Evolutionary conservation across 352 stramenopile genomes (phyloP).

Genomic region (Globisporangium ultimum): DNA sequence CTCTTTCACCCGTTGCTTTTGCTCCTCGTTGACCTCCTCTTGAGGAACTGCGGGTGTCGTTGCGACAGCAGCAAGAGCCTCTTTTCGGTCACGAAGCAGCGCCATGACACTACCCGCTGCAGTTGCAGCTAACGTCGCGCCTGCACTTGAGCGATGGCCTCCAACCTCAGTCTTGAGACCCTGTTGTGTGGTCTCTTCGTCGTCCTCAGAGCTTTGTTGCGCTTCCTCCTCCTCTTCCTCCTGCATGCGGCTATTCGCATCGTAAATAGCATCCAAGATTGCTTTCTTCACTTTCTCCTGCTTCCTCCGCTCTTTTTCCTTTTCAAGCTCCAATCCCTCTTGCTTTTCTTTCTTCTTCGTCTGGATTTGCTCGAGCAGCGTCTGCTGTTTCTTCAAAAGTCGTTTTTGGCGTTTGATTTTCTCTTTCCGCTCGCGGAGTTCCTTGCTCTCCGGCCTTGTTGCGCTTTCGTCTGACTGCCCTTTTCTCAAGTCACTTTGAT

Average conservation of each 20-base stretch:
- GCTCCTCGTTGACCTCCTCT: conserved; percentile 22
- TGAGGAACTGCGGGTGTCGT: neutral
- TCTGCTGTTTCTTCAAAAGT: conserved; percentile 60
- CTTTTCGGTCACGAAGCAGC: conserved; percentile 10
- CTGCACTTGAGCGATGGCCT: conserved; percentile 1
- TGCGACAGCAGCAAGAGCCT: too few relatives aligned
- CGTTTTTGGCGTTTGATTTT: conserved; percentile 40
- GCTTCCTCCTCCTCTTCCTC: conserved; percentile 23
- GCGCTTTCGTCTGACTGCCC: conserved; percentile 8
- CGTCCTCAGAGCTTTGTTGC: conserved; percentile 1
- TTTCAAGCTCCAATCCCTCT: conserved; percentile 44
- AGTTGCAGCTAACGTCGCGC: neutral
- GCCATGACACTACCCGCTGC: neutral
- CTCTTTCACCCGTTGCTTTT: conserved; percentile 42
- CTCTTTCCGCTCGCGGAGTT: conserved; percentile 24
- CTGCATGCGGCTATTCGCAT: conserved; percentile 27
- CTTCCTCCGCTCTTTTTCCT: conserved; percentile 42
- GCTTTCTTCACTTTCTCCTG: conserved; percentile 56
- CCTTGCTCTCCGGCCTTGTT: conserved; percentile 17
- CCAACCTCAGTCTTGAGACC: neutral
- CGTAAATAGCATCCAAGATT: conserved; percentile 51
- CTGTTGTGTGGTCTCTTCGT: neutral
- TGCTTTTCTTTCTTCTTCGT: conserved; percentile 50
- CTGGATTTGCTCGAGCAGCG: conserved; percentile 44
- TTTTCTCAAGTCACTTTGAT: neutral